A percentile compares a stretch with the other conserved stretches of the same genome.
Conservation (phyloP, 306 rosid genomes). For the Cucurbita moschata region DNA sequence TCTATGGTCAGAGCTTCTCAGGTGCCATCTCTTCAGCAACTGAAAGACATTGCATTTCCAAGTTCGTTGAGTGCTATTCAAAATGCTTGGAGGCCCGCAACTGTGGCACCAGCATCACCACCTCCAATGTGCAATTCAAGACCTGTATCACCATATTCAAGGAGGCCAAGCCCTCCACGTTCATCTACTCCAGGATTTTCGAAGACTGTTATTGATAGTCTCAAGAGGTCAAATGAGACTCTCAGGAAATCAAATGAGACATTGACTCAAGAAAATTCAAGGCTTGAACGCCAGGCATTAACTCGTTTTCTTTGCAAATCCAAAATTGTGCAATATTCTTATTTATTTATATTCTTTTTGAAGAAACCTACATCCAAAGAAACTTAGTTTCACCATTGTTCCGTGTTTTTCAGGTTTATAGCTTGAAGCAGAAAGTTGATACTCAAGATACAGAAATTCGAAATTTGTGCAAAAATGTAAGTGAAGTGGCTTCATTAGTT, state of each 20-base stretch:
- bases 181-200: conserved; percentile 59
- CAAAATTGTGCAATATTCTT: background rate
- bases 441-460: conserved; percentile 48
- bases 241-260: conserved; percentile 55
- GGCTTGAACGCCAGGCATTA: conserved; percentile 51
- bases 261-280: conserved; percentile 52
- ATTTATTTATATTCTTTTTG: background rate
- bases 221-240: conserved; percentile 48
- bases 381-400: conserved; percentile 8
- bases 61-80: conserved; percentile 47
- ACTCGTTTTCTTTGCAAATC: conserved; percentile 9
- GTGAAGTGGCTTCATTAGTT: conserved; percentile 31
- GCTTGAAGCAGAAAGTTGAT: conserved; percentile 40
- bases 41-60: conserved; percentile 68
- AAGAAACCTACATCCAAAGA: background rate
- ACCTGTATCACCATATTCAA: conserved; percentile 48
- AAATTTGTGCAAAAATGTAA: conserved; percentile 31
- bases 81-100: conserved; percentile 30
- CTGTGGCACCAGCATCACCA: conserved; percentile 20
- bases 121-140: conserved; percentile 24
- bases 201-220: conserved; percentile 63
- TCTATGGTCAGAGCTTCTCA: conserved; percentile 45
- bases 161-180: conserved; percentile 76
- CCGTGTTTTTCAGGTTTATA: conserved; percentile 34
- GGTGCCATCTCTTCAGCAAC: conserved; percentile 38